A percentile compares a stretch with the other conserved stretches of the same genome.
Conservation (phyloP, 331 rosid species). For the Telfairia occidentalis region DNA sequence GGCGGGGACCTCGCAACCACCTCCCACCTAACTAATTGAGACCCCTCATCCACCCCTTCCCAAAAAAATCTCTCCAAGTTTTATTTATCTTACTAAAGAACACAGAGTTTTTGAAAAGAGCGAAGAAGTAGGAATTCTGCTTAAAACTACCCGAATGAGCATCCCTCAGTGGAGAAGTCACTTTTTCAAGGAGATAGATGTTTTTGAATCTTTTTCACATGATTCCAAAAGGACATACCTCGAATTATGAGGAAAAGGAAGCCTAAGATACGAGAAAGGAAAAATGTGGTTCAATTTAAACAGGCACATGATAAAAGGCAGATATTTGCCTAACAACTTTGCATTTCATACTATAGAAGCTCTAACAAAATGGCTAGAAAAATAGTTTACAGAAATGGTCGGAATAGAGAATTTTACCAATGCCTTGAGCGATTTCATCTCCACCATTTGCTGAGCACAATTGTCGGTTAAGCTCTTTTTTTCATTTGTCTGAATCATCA, state of each 20-base stretch:
- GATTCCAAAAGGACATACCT: background rate
- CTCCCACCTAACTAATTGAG: background rate
- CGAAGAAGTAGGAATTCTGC: background rate
- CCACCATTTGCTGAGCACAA: conserved; percentile 52
- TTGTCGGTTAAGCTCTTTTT: conserved; percentile 39
- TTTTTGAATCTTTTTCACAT: background rate
- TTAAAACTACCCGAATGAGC: background rate
- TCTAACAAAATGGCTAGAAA: background rate
- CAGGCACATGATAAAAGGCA: background rate
- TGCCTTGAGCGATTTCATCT: conserved; percentile 62
- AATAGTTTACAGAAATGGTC: conserved; percentile 4
- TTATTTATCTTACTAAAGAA: background rate
- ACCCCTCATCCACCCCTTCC: background rate
- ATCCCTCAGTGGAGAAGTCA: background rate
- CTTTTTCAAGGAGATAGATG: background rate
- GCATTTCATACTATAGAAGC: background rate
- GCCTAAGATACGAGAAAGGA: background rate
- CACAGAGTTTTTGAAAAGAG: background rate
- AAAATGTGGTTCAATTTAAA: background rate
- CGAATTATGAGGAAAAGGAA: background rate
- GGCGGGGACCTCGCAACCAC: background rate
- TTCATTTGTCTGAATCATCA: conserved; percentile 45
- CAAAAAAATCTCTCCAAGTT: too few relatives aligned
- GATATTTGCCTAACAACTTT: background rate
- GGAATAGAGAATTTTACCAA: conserved; percentile 32